Base-by-base conservation (phyloP, 352 stramenopile species). In the Peronospora belbahrii region DNA sequence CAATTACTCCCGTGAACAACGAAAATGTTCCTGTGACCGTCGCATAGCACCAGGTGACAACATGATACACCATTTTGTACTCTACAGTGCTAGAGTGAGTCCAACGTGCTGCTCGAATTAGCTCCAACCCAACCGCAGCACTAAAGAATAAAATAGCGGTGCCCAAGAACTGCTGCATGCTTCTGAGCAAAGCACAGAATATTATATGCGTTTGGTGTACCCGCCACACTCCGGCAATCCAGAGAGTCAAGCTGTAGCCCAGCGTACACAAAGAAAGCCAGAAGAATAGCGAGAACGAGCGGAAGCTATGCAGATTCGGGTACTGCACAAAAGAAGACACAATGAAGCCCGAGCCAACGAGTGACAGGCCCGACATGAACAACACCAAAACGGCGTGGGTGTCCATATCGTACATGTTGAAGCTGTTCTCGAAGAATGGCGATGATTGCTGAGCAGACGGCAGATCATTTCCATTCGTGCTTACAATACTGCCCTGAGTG, bases 381-480 rank as follows among this genome's bases (percentile, higher is more conserved):
- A 89, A 59, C 41, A 85, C 65, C 14, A 89, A 35, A 23, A 89
- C 75, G 13, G 74, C 73, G 56, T 89, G 74, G 2, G 74, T 71
- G 23, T 89, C 74, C 66, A 83, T 82, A 49, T 78, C 63, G 61
- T 78, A 82, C 47, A 88, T 69, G 41, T 83, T 75, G 35, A 89
- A 73, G 36, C 70, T 85, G 49, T 68, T 76, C 48, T 71, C 70
- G 34, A 80, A 70, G 31, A 81, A 70, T 11, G 67, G 67, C 36
- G 63, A 65, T 27, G 45, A 38, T 25, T 46, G 43, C 25, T 43
- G 28, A 1, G 48, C 53, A 1, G 54, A 50, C 34, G 56, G 6
- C 18, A 23, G 20, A 28, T 50, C 56, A 4, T 62, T 40, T 9
- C 62, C 65, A 10, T 56, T 45, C 13, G 33, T 43, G 22, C 48